Evolutionary conservation across 2,329 filamentous ascomycete species (phyloP), one percentile per base, ranked within the genome.

Genomic region (Venturia effusa): DNA sequence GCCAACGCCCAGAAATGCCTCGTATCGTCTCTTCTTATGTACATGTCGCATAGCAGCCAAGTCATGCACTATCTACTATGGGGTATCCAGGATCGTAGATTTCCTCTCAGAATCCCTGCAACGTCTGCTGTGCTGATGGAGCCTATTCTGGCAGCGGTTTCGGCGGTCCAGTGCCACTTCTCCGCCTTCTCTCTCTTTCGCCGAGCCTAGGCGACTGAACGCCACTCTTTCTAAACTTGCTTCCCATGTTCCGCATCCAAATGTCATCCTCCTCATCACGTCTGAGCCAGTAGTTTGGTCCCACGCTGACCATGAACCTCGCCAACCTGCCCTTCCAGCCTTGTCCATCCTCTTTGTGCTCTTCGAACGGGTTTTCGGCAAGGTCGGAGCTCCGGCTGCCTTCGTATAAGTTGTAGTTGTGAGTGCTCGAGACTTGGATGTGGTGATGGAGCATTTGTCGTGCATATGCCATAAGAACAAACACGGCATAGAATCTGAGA

Each of bases 381-480:
- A 81, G 76, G 62, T 80, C 77, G 41, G 78, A 72, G 4, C 76
- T 75, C 7, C 77, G 73, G 61, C 75, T 66, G 30, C 41, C 65
- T 45, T 59, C 63, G 48, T 66, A 64, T 13, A 66, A 62, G 17
- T 63, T 55, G 66, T 67, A 68, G 59, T 66, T 80, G 17, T 78
- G 70, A 27, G 68, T 70, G 7, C 78, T 78, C 19, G 78, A 74
- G 67, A 72, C 70, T 40, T 81, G 77, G 61, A 88, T 81, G 72
- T 90, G 85, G 68, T 87, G 86, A 65, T 89, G 83, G 61, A 97
- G 77, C 17, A 90, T 87, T 71, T 87, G 84, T 67, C 90, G 84
- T 3, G 92, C 90, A 74, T 89, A 94, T 7, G 90, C 86, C 76
- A 96, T 86, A 73, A 96, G 85, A 63, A 97, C 83, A 43, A 96